These are phyloP conservation scores for Dictyostelium brefeldianum DNA, from an alignment of 78 protist genomes.

Conservation along the genomic window DNA sequence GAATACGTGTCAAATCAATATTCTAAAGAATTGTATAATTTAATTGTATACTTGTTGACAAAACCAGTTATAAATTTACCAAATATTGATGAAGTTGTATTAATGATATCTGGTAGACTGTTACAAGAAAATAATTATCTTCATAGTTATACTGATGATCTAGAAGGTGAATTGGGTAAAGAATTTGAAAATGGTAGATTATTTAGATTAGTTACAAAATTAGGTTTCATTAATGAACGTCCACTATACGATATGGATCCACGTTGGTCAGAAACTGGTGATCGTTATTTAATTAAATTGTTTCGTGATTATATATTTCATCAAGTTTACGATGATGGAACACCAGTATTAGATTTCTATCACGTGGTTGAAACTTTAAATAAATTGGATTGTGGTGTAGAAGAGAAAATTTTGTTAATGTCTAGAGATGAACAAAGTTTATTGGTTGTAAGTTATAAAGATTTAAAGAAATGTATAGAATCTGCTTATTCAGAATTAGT, in stretches of 20 bases:
- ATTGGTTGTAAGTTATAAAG: slow-evolving; percentile 88
- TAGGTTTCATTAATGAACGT: slow-evolving; percentile 89
- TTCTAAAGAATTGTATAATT: slow-evolving; percentile 45
- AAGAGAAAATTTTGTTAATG: slow-evolving; percentile 82
- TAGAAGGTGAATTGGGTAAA: slow-evolving; percentile 79
- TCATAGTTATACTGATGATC: slow-evolving; percentile 72
- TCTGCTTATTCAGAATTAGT: slow-evolving; percentile 82
- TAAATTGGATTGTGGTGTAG: slow-evolving; percentile 90
- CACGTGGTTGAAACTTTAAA: slow-evolving; percentile 91
- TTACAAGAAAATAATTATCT: slow-evolving; percentile 55
- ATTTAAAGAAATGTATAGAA: slow-evolving; percentile 85
- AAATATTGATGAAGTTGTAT: slow-evolving; percentile 48
- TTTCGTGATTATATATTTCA: slow-evolving; percentile 93
- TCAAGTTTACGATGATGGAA: slow-evolving; percentile 89
- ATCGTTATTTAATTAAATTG: slow-evolving; percentile 86
- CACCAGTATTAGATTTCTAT: slow-evolving; percentile 84
- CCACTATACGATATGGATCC: slow-evolving; percentile 83
- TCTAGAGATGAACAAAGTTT: slow-evolving; percentile 89
- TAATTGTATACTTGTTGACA: slow-evolving; percentile 40
- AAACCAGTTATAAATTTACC: slow-evolving; percentile 50
- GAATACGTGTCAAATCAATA: slow-evolving; percentile 34
- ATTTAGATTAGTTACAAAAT: slow-evolving; percentile 84
- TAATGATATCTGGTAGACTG: slow-evolving; percentile 39
- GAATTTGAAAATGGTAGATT: slow-evolving; percentile 92
- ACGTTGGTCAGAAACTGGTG: slow-evolving; percentile 92